Evolutionary conservation across 2,329 filamentous ascomycete species (phyloP).

Genomic region (Tolypocladium album): DNA sequence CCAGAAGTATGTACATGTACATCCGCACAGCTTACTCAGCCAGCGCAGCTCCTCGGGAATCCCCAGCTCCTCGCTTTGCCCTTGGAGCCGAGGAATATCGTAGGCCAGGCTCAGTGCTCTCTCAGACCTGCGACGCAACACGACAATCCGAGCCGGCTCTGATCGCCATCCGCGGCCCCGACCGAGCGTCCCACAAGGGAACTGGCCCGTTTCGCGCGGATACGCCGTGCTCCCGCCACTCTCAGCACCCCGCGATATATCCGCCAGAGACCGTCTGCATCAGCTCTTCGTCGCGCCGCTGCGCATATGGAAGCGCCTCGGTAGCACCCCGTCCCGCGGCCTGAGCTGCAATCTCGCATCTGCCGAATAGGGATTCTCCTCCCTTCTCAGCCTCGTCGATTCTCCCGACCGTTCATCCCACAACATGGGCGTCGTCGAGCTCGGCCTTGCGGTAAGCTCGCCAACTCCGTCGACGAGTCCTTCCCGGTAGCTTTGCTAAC

Average conservation of each 20-base stretch:
- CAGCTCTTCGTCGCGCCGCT: neutral
- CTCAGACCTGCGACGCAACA: neutral
- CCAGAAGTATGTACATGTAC: too few relatives aligned
- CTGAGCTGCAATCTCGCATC: neutral
- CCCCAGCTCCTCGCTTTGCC: too few relatives aligned
- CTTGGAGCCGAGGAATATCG: neutral
- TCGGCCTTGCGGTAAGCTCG: constrained; percentile 4
- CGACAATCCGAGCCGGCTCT: neutral
- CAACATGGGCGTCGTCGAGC: constrained; percentile 5
- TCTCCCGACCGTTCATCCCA: neutral
- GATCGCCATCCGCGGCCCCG: neutral
- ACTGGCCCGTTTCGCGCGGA: neutral
- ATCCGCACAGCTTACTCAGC: too few relatives aligned
- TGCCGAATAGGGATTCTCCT: neutral
- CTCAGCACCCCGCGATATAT: neutral
- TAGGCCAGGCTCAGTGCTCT: neutral
- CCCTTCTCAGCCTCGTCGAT: neutral
- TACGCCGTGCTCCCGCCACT: neutral
- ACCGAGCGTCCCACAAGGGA: neutral
- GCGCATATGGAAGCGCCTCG: neutral
- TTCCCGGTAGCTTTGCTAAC: neutral
- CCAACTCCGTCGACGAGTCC: neutral
- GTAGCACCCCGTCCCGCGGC: neutral
- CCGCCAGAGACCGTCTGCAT: neutral
- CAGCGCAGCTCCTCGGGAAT: too few relatives aligned